Evolutionary conservation across 2,329 filamentous ascomycete genomes (phyloP).

Genomic region (Blastomyces gilchristii): DNA sequence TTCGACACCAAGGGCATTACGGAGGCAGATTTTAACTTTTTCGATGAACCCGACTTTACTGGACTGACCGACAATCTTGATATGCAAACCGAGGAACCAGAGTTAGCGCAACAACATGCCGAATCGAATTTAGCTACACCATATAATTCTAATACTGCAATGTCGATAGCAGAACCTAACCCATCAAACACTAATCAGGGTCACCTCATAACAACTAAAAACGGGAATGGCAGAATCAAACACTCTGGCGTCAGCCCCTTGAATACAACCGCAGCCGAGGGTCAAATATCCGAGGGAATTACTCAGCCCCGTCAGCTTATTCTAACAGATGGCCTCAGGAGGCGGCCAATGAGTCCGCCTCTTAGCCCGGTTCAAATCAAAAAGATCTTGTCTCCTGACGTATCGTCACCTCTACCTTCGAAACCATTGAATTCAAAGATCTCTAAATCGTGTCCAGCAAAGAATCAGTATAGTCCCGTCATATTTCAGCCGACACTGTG

Average conservation of each 20-base stretch:
- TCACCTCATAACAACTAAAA: not conserved
- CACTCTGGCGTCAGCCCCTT: not conserved
- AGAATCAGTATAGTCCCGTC: slow-evolving; percentile 43
- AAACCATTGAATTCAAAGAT: slow-evolving; percentile 4
- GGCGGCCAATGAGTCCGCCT: slow-evolving; percentile 30
- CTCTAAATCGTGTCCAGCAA: slow-evolving; percentile 1
- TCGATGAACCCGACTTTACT: slow-evolving; percentile 44
- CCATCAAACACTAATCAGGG: not conserved
- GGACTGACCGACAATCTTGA: not conserved
- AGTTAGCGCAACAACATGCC: not conserved
- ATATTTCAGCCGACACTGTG: slow-evolving; percentile 41
- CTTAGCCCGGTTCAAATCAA: slow-evolving; percentile 33
- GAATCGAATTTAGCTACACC: not conserved
- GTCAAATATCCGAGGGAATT: not conserved
- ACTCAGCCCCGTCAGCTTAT: not conserved
- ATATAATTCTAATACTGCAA: not conserved
- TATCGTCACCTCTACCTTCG: not conserved
- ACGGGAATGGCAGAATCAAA: no score
- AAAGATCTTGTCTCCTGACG: slow-evolving; percentile 36
- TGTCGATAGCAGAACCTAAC: not conserved
- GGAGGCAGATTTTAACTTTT: slow-evolving; percentile 56
- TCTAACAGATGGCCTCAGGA: slow-evolving; percentile 6
- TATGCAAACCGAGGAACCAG: not conserved
- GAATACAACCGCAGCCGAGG: not conserved
- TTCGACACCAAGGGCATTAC: slow-evolving; percentile 45